phyloP scores from a whole-genome alignment of 163 green algal species.

The Trebouxia gelatinosa region DNA sequence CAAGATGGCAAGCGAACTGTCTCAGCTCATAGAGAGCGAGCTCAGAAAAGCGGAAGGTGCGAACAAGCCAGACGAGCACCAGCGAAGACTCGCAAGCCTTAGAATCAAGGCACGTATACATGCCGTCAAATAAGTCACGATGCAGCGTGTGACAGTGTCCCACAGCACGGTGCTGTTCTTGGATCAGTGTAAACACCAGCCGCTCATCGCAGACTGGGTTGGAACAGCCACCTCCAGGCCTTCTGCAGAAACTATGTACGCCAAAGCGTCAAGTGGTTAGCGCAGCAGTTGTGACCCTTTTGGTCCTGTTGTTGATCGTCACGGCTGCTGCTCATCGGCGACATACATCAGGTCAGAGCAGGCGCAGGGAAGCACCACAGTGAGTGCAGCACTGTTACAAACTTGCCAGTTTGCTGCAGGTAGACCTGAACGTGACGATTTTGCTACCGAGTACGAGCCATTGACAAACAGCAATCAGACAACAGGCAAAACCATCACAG shows the following conservation, averaged over 20 bases:
- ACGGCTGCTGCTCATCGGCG: conserved; percentile 3
- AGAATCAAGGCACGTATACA: conserved; percentile 28
- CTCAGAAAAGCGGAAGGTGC: conserved; percentile 9
- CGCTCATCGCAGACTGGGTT: conserved; percentile 4
- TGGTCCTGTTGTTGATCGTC: not conserved
- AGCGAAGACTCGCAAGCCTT: not conserved
- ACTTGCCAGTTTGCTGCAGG: too few relatives aligned
- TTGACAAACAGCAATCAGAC: too few relatives aligned
- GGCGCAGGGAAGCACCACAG: too few relatives aligned
- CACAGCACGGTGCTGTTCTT: not conserved
- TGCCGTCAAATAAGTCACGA: not conserved
- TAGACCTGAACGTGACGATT: too few relatives aligned
- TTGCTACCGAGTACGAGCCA: too few relatives aligned
- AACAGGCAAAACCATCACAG: too few relatives aligned
- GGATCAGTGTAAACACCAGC: not conserved
- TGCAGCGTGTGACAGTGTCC: not conserved
- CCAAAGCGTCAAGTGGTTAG: conserved; percentile 1
- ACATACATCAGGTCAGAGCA: not conserved
- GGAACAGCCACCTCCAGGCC: not conserved
- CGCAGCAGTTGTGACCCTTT: not conserved
- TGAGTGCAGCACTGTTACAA: too few relatives aligned
- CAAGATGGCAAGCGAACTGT: conserved; percentile 26
- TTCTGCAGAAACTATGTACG: conserved; percentile 6
- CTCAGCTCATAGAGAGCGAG: conserved; percentile 21
- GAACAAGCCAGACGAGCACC: conserved; percentile 22